Percentiles rank a stretch among this genome's conserved stretches.
phyloP scores from a whole-genome alignment of 169 alveolate genomes.

The Plasmodium sp. region DNA sequence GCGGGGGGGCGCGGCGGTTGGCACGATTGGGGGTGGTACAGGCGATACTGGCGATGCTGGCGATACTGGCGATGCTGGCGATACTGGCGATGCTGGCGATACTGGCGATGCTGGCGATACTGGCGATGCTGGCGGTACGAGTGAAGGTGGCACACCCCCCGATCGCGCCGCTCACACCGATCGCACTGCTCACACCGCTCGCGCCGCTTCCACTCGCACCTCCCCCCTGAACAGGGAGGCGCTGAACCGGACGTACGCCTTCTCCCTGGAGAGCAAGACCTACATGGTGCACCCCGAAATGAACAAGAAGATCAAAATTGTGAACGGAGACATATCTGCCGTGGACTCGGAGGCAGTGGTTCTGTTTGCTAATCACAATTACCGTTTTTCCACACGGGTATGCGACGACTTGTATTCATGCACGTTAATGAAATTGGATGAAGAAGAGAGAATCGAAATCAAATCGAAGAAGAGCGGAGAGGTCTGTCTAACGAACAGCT shows the following conservation, averaged over 20 bases:
- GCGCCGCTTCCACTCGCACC: too few species aligned
- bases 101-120: too few species aligned
- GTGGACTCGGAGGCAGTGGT: conserved; percentile 19
- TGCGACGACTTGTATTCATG: conserved; percentile 51
- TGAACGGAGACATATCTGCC: conserved; percentile 30
- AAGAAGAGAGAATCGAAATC: conserved; percentile 39
- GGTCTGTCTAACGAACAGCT: conserved; percentile 33
- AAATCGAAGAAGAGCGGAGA: conserved; percentile 46
- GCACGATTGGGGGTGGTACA: too few species aligned
- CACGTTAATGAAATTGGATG: conserved; percentile 46
- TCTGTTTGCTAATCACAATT: conserved; percentile 41
- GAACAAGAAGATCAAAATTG: conserved; percentile 9
- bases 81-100: too few species aligned
- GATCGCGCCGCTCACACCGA: too few species aligned
- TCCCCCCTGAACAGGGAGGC: background rate
- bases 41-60: too few species aligned
- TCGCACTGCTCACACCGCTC: too few species aligned
- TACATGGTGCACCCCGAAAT: conserved; percentile 20
- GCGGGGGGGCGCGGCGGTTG: background rate
- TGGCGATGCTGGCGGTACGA: too few species aligned
- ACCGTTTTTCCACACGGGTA: conserved; percentile 7
- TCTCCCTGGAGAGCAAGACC: background rate
- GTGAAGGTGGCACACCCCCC: too few species aligned
- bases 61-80: too few species aligned
- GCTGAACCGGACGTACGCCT: background rate